Conservation (phyloP, 192 early-diverging fungal species). For the Chytriomyces hyalinus region DNA sequence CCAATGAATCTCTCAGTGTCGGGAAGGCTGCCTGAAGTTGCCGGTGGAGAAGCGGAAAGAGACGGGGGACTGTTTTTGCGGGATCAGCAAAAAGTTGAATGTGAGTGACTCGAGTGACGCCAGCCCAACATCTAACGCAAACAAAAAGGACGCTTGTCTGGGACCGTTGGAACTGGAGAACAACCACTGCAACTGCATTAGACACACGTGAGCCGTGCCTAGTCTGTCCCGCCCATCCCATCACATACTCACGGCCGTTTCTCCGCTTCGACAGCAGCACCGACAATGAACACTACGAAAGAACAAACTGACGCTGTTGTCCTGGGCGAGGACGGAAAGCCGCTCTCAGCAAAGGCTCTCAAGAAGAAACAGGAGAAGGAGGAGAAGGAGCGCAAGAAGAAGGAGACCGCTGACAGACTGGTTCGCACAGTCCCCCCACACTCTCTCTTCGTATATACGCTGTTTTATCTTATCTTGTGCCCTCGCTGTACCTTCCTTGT, state of each 20-base stretch:
- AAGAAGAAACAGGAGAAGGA: conserved; percentile 93
- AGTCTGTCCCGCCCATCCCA: background rate
- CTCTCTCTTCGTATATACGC: too few relatives aligned
- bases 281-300: background rate
- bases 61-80: too few relatives aligned
- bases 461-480: too few relatives aligned
- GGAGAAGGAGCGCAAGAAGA: conserved; percentile 80
- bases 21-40: too few relatives aligned
- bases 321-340: conserved; percentile 81
- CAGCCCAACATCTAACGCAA: too few relatives aligned
- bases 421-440: conserved; percentile 10
- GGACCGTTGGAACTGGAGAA: conserved; percentile 13
- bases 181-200: background rate
- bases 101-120: too few relatives aligned
- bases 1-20: too few relatives aligned
- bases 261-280: background rate
- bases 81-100: too few relatives aligned
- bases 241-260: background rate
- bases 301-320: conserved; percentile 26
- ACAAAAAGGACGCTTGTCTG: background rate
- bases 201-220: background rate
- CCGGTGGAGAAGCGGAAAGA: too few relatives aligned
- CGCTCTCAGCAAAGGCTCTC: conserved; percentile 86
- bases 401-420: conserved; percentile 55
- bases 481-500: too few relatives aligned